Conservation (phyloP, 768 basidiomycete species). For the Cyclocybe cylindracea region DNA sequence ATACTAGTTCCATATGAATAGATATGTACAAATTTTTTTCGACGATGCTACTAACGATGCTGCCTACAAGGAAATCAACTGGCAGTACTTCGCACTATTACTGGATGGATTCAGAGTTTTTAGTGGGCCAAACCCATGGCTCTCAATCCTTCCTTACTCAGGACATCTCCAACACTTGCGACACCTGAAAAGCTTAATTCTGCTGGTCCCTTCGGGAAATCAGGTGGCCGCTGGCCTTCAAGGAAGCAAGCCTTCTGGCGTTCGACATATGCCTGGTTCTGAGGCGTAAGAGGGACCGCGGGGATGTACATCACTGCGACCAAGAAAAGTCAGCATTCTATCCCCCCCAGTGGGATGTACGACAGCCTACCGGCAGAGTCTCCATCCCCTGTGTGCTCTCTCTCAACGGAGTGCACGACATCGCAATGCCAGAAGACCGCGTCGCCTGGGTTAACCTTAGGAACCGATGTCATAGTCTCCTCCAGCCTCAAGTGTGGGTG, state of each 20-base stretch:
- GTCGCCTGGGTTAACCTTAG: constrained; percentile 74
- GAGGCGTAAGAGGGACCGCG: constrained; percentile 64
- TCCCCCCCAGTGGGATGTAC: neutral
- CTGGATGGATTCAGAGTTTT: neutral
- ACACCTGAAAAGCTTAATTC: constrained; percentile 39
- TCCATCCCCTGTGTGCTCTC: constrained; percentile 49
- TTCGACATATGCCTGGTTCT: constrained; percentile 60
- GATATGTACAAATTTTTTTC: too few species aligned
- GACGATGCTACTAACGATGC: too few species aligned
- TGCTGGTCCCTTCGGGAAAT: constrained; percentile 55
- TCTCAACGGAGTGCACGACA: constrained; percentile 50
- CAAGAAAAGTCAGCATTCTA: constrained; percentile 1
- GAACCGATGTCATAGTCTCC: constrained; percentile 69
- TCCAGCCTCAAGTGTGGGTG: constrained; percentile 72
- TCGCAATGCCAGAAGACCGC: constrained; percentile 80
- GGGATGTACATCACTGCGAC: constrained; percentile 75
- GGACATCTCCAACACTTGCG: constrained; percentile 35
- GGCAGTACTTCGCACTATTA: too few species aligned
- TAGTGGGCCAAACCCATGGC: constrained; percentile 39
- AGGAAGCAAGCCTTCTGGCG: constrained; percentile 66
- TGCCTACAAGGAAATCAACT: too few species aligned
- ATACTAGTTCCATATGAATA: too few species aligned
- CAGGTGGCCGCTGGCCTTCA: constrained; percentile 63
- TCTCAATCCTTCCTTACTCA: constrained; percentile 32
- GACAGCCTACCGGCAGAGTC: constrained; percentile 53